These are phyloP conservation scores for Globisporangium rhizosaccharum DNA, from an alignment of 352 stramenopile genomes.

Conservation along the genomic window DNA sequence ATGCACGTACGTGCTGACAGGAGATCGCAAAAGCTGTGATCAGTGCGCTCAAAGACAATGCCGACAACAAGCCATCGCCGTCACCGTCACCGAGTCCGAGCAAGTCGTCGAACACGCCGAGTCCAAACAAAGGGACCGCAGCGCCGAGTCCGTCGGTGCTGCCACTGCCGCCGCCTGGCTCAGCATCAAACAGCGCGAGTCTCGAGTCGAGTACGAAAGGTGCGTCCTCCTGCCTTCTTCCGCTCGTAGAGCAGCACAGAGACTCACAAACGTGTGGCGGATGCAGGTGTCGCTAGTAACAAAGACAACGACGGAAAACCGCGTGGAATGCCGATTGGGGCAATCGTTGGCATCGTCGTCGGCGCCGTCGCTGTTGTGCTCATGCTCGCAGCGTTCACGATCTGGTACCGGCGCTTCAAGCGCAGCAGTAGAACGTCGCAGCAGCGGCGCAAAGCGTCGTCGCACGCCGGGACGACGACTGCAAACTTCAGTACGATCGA, in stretches of 20 bases:
- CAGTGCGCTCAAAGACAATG: background rate
- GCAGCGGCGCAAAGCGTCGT: background rate
- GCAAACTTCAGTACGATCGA: slow-evolving; percentile 6
- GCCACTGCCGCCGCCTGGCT: background rate
- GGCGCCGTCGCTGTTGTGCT: slow-evolving; percentile 29
- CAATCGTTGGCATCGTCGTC: slow-evolving; percentile 31
- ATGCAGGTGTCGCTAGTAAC: background rate
- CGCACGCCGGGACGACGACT: background rate
- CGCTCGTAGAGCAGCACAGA: too few species aligned
- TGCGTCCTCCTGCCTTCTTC: background rate
- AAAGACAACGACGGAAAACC: background rate
- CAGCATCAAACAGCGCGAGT: background rate
- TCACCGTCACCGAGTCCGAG: background rate
- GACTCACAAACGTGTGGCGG: background rate
- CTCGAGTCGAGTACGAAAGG: slow-evolving; percentile 4
- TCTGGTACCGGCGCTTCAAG: slow-evolving; percentile 36
- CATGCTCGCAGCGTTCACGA: slow-evolving; percentile 32
- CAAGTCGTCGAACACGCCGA: background rate
- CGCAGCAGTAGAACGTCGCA: slow-evolving; percentile 3
- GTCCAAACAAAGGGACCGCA: background rate
- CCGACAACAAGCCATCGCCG: background rate
- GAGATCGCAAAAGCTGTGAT: slow-evolving; percentile 4
- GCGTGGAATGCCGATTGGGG: background rate
- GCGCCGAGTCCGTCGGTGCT: background rate
- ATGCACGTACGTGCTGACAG: background rate